These are phyloP conservation scores for Arachis hypogaea DNA, from an alignment of 306 rosid species.

Conservation along the genomic window DNA sequence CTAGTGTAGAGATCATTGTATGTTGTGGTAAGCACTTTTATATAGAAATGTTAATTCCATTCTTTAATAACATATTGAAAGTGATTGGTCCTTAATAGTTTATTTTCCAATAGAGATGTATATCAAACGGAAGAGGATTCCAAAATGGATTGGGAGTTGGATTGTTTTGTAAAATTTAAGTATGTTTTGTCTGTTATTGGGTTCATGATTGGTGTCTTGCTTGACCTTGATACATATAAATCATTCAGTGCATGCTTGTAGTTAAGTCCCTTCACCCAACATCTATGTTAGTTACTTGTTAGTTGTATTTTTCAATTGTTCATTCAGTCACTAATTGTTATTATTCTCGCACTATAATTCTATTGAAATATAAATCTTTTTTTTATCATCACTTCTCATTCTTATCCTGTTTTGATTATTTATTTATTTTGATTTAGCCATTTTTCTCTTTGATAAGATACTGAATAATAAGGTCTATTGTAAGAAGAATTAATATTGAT, in stretches of 20 bases:
- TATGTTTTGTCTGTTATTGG: slow-evolving; percentile 58
- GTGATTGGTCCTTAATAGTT: slow-evolving; percentile 73
- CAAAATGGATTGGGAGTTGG: slow-evolving; percentile 73
- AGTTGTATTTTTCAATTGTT: neutral
- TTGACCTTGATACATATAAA: slow-evolving; percentile 48
- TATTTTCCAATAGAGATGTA: slow-evolving; percentile 74
- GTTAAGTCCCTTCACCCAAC: neutral
- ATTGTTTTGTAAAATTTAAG: slow-evolving; percentile 53
- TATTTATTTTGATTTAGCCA: too few relatives aligned
- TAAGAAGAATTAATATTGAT: too few relatives aligned
- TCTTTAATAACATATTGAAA: slow-evolving; percentile 74
- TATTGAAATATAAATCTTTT: too few relatives aligned
- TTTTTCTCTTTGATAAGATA: neutral
- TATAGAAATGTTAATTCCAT: slow-evolving; percentile 70
- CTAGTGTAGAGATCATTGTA: slow-evolving; percentile 64
- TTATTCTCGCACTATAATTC: too few relatives aligned
- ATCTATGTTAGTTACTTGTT: neutral
- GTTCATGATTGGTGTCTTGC: slow-evolving; percentile 54
- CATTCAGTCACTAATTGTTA: neutral
- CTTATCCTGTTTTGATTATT: too few relatives aligned
- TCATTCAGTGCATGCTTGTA: slow-evolving; percentile 46
- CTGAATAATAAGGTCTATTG: too few relatives aligned
- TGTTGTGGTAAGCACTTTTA: slow-evolving; percentile 60
- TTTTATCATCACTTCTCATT: neutral
- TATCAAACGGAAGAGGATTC: slow-evolving; percentile 57